Evolutionary conservation across 202 grass and related monocot species (phyloP), one percentile per base, ranked within the genome.

Genomic region (Schoenoplectus tabernaemontani): DNA sequence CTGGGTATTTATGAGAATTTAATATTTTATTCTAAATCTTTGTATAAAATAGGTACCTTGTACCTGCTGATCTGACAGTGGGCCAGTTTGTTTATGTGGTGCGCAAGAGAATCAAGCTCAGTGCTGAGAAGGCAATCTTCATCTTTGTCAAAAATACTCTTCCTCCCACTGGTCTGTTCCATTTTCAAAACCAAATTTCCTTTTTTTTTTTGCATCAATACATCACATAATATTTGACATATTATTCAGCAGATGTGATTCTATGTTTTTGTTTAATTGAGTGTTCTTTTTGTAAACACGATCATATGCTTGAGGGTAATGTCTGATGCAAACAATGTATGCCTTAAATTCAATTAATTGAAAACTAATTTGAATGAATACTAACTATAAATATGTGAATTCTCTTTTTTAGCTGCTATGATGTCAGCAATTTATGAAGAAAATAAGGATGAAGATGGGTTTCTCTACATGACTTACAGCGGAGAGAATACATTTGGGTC

Each of bases 391-490:
- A 0, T 60, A 67, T 66, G 42, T n/a, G n/a, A 17, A 3, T 24
- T 44, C 11, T 58, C 7, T 41, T 20, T 59, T 90, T 7, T 80
- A 86, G 92, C 92, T 60, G 92, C 92, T 6, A 81, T 95, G 87
- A 95, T 95, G 92, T 95, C 92, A 16, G 83, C 92, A 9, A 91
- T 95, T 79, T 95, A 95, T 1, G 92, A 95, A 36, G 92, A 95
- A 43, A 91, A 95, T 83, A 95, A 95, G 83, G 92, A 95, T 4
- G 92, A 89, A 70, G 92, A 95, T 1, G 89, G 92, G 16, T 95
- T 95, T 61, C 92, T 95, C 51, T 95, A 95, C 89, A 95, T 95
- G 92, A 95, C 89, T 30, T 95, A 95, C 85, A 91, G 89, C 11
- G 92, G 92, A 3, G 92, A 95, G 84, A 95, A 95, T 80, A 95